Evolutionary conservation across 148 eudicot genomes (phyloP).

Genomic region (Talinum fruticosum): DNA sequence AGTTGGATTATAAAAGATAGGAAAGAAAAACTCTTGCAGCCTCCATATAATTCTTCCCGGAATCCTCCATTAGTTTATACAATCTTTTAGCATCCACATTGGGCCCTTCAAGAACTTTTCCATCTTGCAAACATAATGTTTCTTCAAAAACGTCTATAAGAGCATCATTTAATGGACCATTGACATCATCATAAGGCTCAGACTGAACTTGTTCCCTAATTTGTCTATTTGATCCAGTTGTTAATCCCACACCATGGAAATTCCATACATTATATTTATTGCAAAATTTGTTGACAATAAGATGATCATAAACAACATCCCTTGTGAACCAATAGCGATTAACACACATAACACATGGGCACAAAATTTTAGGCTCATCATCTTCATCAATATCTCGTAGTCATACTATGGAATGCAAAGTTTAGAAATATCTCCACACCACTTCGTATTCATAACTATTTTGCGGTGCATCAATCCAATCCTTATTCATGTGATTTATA

Average conservation of each 20-base stretch:
- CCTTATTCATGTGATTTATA: not conserved
- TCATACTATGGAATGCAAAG: not conserved
- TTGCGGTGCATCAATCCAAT: constrained; percentile 18
- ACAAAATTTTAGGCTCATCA: constrained; percentile 11
- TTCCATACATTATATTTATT: constrained; percentile 9
- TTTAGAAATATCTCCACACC: not conserved
- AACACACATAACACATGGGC: constrained; percentile 6
- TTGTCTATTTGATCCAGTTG: not conserved
- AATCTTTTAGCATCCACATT: too few species aligned
- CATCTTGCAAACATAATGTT: not conserved
- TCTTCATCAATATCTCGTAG: not conserved
- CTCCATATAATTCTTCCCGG: too few species aligned
- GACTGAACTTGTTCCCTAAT: not conserved
- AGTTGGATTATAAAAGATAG: too few species aligned
- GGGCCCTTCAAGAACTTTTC: too few species aligned
- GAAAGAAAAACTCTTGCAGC: too few species aligned
- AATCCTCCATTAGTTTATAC: too few species aligned
- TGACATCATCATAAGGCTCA: not conserved
- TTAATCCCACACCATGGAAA: constrained; percentile 18
- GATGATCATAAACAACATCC: constrained; percentile 1
- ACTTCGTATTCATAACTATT: not conserved
- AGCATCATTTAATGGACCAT: not conserved
- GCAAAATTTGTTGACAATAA: constrained; percentile 4
- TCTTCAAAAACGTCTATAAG: not conserved
- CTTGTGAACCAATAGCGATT: constrained; percentile 14